Evolutionary conservation across 2,329 filamentous ascomycete species (phyloP).

Genomic region (Scedosporium apiospermum): DNA sequence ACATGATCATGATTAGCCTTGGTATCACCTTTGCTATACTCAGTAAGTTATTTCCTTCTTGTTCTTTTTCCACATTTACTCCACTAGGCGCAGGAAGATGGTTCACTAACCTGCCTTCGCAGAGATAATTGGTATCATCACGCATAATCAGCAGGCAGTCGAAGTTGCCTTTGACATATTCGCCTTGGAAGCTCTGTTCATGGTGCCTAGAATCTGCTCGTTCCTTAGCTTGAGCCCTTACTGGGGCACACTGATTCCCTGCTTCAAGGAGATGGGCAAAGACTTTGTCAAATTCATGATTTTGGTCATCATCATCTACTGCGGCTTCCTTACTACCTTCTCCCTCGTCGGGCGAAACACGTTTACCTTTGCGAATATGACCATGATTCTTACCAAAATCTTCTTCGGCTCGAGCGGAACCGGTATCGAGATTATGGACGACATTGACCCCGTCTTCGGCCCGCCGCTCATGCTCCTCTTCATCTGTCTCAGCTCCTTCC

Average conservation of each 20-base stretch:
- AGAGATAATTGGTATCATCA: conserved; percentile 60
- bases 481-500: conserved; percentile 66
- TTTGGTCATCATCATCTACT: conserved; percentile 70
- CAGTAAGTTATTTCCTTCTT: conserved; percentile 40
- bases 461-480: conserved; percentile 62
- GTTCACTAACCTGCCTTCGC: neutral
- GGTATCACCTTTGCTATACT: conserved; percentile 61
- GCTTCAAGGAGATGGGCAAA: conserved; percentile 88
- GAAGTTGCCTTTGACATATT: conserved; percentile 84
- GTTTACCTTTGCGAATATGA: conserved; percentile 59
- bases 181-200: conserved; percentile 77
- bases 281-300: conserved; percentile 82
- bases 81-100: conserved; percentile 8
- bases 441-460: conserved; percentile 49
- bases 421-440: conserved; percentile 59
- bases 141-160: conserved; percentile 51
- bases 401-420: conserved; percentile 71
- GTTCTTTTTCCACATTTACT: too few species aligned
- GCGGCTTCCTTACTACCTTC: conserved; percentile 85
- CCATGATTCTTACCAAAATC: conserved; percentile 68
- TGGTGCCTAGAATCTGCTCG: conserved; percentile 82
- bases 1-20: conserved; percentile 64
- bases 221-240: conserved; percentile 80
- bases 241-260: conserved; percentile 83
- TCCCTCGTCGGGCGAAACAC: conserved; percentile 63